phyloP scores from a whole-genome alignment of 2,329 filamentous ascomycete genomes.

The Ophiostoma perfectum region DNA sequence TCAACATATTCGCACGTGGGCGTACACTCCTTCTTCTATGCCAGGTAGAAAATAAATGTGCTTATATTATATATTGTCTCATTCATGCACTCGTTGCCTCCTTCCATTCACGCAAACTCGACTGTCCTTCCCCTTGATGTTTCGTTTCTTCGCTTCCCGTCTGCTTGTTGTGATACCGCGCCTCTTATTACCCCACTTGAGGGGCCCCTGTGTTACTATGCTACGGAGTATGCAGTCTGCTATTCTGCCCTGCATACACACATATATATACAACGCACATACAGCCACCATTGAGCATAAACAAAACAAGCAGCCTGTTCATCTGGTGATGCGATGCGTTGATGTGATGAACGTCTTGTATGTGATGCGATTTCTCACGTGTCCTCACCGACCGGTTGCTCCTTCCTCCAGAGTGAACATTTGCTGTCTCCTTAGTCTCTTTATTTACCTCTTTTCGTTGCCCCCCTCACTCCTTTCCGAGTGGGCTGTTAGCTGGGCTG shows the following conservation, averaged over 20 bases:
- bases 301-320: background rate
- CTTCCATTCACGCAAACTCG: background rate
- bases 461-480: background rate
- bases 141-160: background rate
- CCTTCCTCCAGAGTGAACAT: background rate
- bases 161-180: constrained; percentile 20
- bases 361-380: background rate
- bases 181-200: constrained; percentile 13
- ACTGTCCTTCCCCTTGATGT: background rate
- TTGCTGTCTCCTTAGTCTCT: background rate
- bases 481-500: background rate
- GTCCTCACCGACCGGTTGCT: background rate
- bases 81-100: background rate
- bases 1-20: no score
- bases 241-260: background rate
- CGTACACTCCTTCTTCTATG: no score
- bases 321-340: background rate
- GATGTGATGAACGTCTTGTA: background rate
- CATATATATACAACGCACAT: background rate
- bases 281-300: background rate
- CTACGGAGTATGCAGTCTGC: background rate
- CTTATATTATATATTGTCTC: no score
- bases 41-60: no score
- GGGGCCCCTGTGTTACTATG: background rate
- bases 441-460: background rate